Conservation (phyloP, 1,284 basidiomycete species). For the Cryptococcus depauperatus region DNA sequence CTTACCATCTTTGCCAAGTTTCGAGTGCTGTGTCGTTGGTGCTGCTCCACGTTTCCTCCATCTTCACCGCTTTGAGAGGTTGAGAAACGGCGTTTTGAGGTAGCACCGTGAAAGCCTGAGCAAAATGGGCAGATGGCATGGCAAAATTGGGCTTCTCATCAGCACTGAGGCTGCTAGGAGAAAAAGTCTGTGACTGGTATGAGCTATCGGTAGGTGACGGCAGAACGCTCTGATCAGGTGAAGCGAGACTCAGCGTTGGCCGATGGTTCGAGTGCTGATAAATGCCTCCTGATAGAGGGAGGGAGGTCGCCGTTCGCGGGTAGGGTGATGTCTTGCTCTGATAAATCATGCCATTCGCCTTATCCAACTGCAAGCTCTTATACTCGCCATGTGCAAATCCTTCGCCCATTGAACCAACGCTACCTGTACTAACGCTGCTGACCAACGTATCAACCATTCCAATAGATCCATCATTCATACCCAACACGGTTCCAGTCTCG, state of each 20-base stretch:
- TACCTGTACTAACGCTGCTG: slow-evolving; percentile 3
- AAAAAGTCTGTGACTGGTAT: slow-evolving; percentile 2
- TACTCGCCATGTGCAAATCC: slow-evolving; percentile 23
- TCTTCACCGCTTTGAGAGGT: slow-evolving; percentile 11
- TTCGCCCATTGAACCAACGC: slow-evolving; percentile 14
- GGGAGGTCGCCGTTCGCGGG: slow-evolving; percentile 19
- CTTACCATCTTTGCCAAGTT: slow-evolving; percentile 36
- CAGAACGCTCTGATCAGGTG: slow-evolving; percentile 9
- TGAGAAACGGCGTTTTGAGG: background rate
- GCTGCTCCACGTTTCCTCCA: slow-evolving; percentile 25
- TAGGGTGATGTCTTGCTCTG: slow-evolving; percentile 19
- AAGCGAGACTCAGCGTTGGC: slow-evolving; percentile 8
- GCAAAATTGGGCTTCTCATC: slow-evolving; percentile 34
- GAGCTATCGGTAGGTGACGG: slow-evolving; percentile 20
- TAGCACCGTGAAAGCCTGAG: slow-evolving; percentile 4
- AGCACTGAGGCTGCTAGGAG: slow-evolving; percentile 12
- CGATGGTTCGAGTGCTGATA: slow-evolving; percentile 31
- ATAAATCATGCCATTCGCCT: slow-evolving; percentile 23
- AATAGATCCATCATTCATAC: no score
- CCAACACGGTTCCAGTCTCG: no score
- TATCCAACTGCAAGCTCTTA: slow-evolving; percentile 27
- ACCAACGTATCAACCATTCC: slow-evolving; percentile 17
- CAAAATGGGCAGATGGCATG: slow-evolving; percentile 24
- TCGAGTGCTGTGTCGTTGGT: slow-evolving; percentile 9
- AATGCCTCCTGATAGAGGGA: slow-evolving; percentile 18